A percentile compares a stretch with the other conserved stretches of the same genome.
These are phyloP conservation scores for Cronartium ribicola DNA, from an alignment of 1,284 basidiomycete genomes.

Conservation along the genomic window DNA sequence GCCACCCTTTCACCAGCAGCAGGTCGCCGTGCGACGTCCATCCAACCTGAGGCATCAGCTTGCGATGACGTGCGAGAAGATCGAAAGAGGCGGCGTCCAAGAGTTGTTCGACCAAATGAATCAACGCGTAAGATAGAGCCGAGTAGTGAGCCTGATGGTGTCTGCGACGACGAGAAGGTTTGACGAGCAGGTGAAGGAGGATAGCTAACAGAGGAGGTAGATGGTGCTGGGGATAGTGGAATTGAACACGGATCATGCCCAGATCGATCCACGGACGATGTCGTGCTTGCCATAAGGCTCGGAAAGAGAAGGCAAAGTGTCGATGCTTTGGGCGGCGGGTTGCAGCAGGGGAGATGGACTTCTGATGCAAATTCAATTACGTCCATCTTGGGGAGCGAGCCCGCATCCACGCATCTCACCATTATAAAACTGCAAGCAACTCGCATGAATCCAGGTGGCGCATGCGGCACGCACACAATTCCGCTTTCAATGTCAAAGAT, in stretches of 20 bases:
- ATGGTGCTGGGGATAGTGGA: neutral
- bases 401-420: too few relatives aligned
- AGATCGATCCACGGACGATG: neutral
- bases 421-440: too few relatives aligned
- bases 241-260: neutral
- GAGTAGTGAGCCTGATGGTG: neutral
- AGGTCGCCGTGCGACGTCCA: neutral
- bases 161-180: neutral
- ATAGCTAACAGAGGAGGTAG: neutral
- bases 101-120: neutral
- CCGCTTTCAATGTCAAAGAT: too few relatives aligned
- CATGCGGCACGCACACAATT: too few relatives aligned
- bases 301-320: too few relatives aligned
- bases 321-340: neutral
- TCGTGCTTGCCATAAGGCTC: too few relatives aligned
- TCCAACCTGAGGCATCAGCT: neutral
- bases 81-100: neutral
- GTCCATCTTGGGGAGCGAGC: too few relatives aligned
- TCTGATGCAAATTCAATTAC: too few relatives aligned
- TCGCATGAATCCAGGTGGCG: too few relatives aligned
- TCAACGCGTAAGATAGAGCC: neutral
- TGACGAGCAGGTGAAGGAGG: constrained; percentile 1
- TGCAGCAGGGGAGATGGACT: too few relatives aligned
- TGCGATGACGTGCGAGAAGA: neutral
- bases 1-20: constrained; percentile 23